phyloP scores from a whole-genome alignment of 306 rosid species.

The Trifolium repens region DNA sequence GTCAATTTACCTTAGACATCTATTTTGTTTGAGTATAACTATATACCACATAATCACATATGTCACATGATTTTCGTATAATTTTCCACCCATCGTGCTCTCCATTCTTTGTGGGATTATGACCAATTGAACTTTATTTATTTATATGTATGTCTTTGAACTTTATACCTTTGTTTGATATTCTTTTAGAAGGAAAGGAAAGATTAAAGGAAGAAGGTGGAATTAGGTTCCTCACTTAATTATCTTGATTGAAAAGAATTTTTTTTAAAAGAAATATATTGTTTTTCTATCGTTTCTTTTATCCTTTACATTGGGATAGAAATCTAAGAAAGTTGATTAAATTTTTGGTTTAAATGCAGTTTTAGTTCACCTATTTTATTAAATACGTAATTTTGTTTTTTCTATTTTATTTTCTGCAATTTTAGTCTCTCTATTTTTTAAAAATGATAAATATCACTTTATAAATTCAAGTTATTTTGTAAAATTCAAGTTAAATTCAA shows the following conservation, averaged over 20 bases:
- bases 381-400: too few relatives aligned
- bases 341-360: too few relatives aligned
- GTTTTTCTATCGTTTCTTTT: neutral
- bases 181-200: constrained; percentile 13
- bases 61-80: constrained; percentile 1
- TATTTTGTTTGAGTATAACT: neutral
- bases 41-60: neutral
- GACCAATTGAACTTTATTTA: neutral
- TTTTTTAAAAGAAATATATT: neutral
- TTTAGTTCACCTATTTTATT: too few relatives aligned
- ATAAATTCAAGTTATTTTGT: too few relatives aligned
- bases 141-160: neutral
- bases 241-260: neutral
- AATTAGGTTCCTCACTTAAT: neutral
- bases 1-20: neutral
- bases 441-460: too few relatives aligned
- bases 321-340: neutral
- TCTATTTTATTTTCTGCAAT: too few relatives aligned
- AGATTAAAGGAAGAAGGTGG: neutral
- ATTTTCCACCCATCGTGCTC: constrained; percentile 9
- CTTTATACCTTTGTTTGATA: neutral
- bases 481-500: too few relatives aligned
- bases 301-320: neutral
- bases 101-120: constrained; percentile 1
- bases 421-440: too few relatives aligned